Evolutionary conservation across 23 red algal species (phyloP), one percentile per base, ranked within the genome.

Genomic region (Gracilariopsis chorda): DNA sequence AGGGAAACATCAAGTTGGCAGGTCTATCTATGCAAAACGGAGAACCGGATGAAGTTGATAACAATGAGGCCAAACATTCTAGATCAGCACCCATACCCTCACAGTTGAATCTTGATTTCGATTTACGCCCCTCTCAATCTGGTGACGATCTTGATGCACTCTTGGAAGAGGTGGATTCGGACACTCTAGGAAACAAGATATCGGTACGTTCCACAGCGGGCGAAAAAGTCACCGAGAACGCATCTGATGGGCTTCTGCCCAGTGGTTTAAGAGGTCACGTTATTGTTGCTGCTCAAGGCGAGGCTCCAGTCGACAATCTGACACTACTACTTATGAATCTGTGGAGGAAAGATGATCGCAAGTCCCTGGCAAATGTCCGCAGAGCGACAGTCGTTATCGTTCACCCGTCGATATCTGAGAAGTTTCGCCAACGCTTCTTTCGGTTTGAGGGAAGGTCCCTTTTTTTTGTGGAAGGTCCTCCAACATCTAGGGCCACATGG

Each of bases 401-500:
- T 69, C 77, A 74, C 82, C 88, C 88, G 2, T 52, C 4, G 41
- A 80, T 91, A 43, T 47, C 53, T 3, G 55, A 78, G 4, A 51
- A 91, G 36, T 71, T 81, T 25, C 9, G 88, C 8, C 32, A 82
- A 40, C 37, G 45, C 23, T 91, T 91, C 42, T 48, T 41, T 68
- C 32, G 59, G 20, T 51, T 57, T 49, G 88, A 45, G 12, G 63
- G 88, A 41, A 37, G 21, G 27, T 80, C 39, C 28, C 24, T 91
- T 17, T 91, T 82, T 58, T 91, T 81, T 42, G 61, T 91, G 7
- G 77, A 82, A 51, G 88, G 77, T 23, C 63, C 58, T 28, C 58
- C 77, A 36, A 48, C 88, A 21, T 91, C 88, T 7, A 44, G 74
- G 57, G 73, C 52, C 13, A 80, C 73, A 52, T 91, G 88, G 88